Evolutionary conservation across 768 basidiomycete species (phyloP).

Genomic region (Leccinum ochraceum): DNA sequence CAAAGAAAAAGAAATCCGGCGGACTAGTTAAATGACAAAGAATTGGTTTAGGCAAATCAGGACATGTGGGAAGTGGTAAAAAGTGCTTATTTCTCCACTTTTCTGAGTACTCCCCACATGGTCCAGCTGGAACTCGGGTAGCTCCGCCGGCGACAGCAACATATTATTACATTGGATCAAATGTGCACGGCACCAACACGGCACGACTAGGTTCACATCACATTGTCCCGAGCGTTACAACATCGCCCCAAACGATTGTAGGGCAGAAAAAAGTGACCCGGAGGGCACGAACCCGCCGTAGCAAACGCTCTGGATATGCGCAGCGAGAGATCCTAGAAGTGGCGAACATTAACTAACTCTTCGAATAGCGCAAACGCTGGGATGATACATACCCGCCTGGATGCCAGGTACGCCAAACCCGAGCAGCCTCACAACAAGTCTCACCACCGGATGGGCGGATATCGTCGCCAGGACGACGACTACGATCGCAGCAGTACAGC

Average conservation of each 20-base stretch:
- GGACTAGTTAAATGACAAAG: background rate
- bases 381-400: conserved; percentile 4
- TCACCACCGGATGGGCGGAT: background rate
- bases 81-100: background rate
- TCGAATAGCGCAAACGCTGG: background rate
- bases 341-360: background rate
- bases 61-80: too few relatives aligned
- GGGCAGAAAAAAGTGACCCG: background rate
- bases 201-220: background rate
- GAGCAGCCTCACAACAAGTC: accelerated
- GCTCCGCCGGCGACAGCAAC: background rate
- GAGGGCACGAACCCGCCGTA: conserved; percentile 7
- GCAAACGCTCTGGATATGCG: background rate
- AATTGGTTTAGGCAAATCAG: background rate
- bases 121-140: background rate
- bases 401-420: background rate
- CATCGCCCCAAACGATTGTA: conserved; percentile 10
- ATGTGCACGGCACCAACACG: background rate
- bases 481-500: accelerated
- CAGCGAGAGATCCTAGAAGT: conserved; percentile 11
- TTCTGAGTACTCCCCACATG: background rate
- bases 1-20: too few relatives aligned
- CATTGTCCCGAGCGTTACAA: background rate
- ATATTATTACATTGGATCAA: background rate
- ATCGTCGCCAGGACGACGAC: background rate